Evolutionary conservation across 129 eudicot genomes (phyloP).

Genomic region (Arctium minus): DNA sequence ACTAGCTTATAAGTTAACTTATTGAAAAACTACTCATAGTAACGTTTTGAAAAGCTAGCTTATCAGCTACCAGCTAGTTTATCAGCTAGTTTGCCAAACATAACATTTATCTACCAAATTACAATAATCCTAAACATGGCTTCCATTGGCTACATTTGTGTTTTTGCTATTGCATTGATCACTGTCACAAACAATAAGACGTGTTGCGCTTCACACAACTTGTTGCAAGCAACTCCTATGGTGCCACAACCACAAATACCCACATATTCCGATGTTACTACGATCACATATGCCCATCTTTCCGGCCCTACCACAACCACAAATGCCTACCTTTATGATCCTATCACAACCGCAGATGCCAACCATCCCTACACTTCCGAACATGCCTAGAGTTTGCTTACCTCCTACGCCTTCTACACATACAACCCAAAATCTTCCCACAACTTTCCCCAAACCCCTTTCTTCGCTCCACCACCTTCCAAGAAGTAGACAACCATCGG

Average conservation of each 20-base stretch:
- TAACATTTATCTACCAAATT: too few relatives aligned
- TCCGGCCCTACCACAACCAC: conserved; percentile 3
- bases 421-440: too few relatives aligned
- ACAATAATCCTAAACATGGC: background rate
- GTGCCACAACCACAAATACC: conserved; percentile 11
- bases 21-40: too few relatives aligned
- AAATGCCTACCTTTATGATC: background rate
- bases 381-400: background rate
- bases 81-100: too few relatives aligned
- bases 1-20: too few relatives aligned
- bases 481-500: too few relatives aligned
- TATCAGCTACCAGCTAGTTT: too few relatives aligned
- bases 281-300: background rate
- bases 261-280: background rate
- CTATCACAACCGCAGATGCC: background rate
- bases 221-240: conserved; percentile 5
- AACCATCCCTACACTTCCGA: background rate
- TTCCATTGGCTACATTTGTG: background rate
- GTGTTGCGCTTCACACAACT: conserved; percentile 1
- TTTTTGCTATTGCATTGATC: background rate
- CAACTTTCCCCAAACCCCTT: background rate
- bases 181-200: background rate
- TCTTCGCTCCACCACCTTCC: background rate
- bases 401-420: background rate
- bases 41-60: too few relatives aligned